Base-by-base conservation (phyloP, 768 basidiomycete genomes). In the Leucocoprinus birnbaumii region DNA sequence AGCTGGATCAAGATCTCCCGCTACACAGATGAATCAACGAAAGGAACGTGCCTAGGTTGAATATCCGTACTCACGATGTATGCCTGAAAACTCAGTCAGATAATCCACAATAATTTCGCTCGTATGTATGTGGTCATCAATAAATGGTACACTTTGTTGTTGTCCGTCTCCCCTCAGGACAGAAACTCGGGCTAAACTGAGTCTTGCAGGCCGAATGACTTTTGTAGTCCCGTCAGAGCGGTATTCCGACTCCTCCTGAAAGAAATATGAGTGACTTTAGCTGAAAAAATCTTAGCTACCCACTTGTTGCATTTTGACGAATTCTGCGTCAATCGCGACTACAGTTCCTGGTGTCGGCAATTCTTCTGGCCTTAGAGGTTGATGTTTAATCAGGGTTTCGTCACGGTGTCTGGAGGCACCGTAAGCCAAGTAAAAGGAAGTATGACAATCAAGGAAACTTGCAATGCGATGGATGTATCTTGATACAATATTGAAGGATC, bases 121-220 rank as follows among this genome's bases (percentile, higher is more conserved):
- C 2, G 94, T 97, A 62, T 97, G 92, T 35, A 98, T 98, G 63
- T 99, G 91, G 63, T 99, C 97, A 62, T 98, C 97, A 61, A 99
- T 97, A 71, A 98, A 97, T 2, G 97, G 96, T 11, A 88, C 66
- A 3, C 91, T 91, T 63, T 89, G 84, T 57, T 84, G 84, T 0
- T 77, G 77, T 0, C 93, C 94, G 62, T 88, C 80, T 2, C 96
- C 95, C 10, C 97, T 83, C 43, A 98, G 69, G 14, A 96, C 95
- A 2, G 95, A 98, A 1, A 99, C 97, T 21, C 97, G 84, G 22
- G 97, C 96, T 6, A 99, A 77, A 53, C 94, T 92, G 63, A 95
- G 82, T 49, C 94, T 85, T 3, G 94, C 89, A 1, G 97, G 97
- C 11, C 94, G 83, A 25, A 98, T 74, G 34, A 98, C 87, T 63